Percentiles rank a stretch among this genome's conserved stretches.
These are phyloP conservation scores for Cercophora sp. DNA, from an alignment of 495 filamentous ascomycete species.

Conservation along the genomic window DNA sequence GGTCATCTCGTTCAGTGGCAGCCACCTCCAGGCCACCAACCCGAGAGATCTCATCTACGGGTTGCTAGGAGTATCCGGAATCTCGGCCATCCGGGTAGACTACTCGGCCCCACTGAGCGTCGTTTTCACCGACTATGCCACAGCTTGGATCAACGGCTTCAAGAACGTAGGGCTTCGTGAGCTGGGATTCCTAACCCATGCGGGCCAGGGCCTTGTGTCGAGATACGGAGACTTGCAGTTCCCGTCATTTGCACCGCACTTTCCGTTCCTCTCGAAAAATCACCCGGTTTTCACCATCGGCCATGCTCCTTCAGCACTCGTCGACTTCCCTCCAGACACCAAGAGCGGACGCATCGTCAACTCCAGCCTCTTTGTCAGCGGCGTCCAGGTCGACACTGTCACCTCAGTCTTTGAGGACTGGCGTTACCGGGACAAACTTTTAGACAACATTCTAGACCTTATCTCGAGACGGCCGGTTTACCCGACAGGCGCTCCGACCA, in stretches of 20 bases:
- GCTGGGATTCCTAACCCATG: not conserved
- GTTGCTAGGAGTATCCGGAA: not conserved
- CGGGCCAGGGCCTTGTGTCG: not conserved
- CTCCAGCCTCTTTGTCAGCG: not conserved
- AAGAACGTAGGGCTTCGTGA: not conserved
- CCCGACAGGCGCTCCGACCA: not conserved
- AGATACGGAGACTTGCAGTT: not conserved
- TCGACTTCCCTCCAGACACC: not conserved
- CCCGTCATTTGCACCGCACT: not conserved
- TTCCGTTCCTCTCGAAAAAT: not conserved
- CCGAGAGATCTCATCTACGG: not conserved
- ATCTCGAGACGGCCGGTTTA: not conserved
- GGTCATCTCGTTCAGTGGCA: not conserved
- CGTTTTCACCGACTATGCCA: not conserved
- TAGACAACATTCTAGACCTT: not conserved
- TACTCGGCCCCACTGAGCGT: not conserved
- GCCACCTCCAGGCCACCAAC: not conserved
- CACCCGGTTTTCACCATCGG: not conserved
- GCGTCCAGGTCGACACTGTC: not conserved
- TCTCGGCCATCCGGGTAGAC: not conserved
- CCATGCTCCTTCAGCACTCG: not conserved
- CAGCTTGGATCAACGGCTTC: not conserved
- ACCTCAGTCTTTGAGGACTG: not conserved
- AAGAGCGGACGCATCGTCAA: not conserved
- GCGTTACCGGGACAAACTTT: not conserved